Conservation (phyloP, 345 rosid genomes). For the Gossypium stocksii region DNA sequence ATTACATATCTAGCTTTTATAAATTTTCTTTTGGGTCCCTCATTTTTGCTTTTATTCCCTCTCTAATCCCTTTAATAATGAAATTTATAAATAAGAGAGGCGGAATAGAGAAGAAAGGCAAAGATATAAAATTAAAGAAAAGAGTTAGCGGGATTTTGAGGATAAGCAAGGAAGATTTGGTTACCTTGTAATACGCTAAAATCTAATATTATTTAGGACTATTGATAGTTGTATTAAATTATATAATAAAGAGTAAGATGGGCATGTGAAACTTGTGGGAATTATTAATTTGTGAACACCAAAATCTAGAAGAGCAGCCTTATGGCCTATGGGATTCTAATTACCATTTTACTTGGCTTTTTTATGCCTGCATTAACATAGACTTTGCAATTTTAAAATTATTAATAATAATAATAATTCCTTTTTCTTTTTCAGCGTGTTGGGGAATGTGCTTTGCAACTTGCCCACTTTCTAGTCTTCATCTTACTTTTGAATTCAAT, state of each 20-base stretch:
- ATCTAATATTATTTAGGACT: too few species aligned
- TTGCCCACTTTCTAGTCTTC: too few species aligned
- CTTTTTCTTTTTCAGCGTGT: too few species aligned
- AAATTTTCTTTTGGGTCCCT: not conserved
- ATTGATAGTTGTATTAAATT: not conserved
- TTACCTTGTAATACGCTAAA: not conserved
- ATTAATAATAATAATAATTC: too few species aligned
- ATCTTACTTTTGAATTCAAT: too few species aligned
- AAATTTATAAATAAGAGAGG: not conserved
- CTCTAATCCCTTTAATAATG: not conserved
- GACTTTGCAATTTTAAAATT: too few species aligned
- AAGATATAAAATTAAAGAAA: not conserved
- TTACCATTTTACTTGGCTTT: too few species aligned
- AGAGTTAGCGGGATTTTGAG: not conserved
- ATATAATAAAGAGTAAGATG: too few species aligned
- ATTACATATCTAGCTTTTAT: too few species aligned
- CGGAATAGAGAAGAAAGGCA: not conserved
- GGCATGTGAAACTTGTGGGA: slow-evolving; percentile 8
- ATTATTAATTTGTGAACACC: not conserved
- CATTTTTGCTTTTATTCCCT: not conserved
- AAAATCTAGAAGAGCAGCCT: not conserved
- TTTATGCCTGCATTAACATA: too few species aligned
- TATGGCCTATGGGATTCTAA: not conserved
- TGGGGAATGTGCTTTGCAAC: too few species aligned
- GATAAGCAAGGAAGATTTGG: not conserved